Evolutionary conservation across 208 protist species (phyloP).

Genomic region (Porcisia deanei): DNA sequence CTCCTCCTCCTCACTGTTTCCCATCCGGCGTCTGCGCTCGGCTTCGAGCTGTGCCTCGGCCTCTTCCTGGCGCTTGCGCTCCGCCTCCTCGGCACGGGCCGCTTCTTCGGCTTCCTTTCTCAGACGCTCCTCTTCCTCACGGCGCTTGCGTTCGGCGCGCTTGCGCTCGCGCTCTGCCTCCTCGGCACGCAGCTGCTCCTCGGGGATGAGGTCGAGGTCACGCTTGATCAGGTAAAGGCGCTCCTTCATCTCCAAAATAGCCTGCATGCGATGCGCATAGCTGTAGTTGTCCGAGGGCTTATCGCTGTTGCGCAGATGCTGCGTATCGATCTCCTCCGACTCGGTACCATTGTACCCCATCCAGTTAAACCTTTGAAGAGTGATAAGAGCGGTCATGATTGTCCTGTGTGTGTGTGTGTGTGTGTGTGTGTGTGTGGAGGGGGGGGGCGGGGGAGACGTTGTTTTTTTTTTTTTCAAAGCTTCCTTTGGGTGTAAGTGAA

Average conservation of each 20-base stretch:
- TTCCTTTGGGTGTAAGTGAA: not conserved
- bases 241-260: conserved; percentile 59
- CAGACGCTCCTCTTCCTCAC: conserved; percentile 31
- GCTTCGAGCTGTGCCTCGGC: conserved; percentile 14
- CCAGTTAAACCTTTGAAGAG: conserved; percentile 85
- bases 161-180: conserved; percentile 39
- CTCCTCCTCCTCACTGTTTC: conserved; percentile 44
- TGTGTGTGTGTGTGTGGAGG: not conserved
- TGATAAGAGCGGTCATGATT: conserved; percentile 48
- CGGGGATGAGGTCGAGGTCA: conserved; percentile 75
- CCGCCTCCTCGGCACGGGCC: conserved; percentile 23
- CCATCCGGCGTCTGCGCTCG: conserved; percentile 18
- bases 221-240: conserved; percentile 78
- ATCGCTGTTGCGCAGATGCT: conserved; percentile 38
- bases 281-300: conserved; percentile 44
- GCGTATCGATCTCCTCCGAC: conserved; percentile 49
- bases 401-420: not conserved
- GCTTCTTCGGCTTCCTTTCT: conserved; percentile 17
- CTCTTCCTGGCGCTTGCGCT: conserved; percentile 29
- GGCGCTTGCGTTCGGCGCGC: conserved; percentile 25
- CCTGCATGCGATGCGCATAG: conserved; percentile 61
- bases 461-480: not conserved
- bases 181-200: conserved; percentile 56
- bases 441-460: not conserved
- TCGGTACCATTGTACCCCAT: conserved; percentile 86